These are phyloP conservation scores for Colletotrichum shisoi DNA, from an alignment of 2,329 filamentous ascomycete genomes.

Conservation along the genomic window DNA sequence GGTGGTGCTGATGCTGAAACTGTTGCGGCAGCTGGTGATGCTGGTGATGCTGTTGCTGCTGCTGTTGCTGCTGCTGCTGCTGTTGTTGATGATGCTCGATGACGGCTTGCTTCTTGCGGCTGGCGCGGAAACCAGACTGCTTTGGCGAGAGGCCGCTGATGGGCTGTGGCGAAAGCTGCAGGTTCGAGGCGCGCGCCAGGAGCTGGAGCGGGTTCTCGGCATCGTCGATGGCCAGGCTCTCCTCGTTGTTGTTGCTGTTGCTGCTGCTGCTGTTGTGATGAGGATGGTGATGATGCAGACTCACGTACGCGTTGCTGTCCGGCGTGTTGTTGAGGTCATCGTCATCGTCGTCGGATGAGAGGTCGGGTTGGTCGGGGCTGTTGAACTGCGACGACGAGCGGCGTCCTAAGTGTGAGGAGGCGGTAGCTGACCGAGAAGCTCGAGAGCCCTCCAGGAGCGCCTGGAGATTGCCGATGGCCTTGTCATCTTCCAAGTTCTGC, in stretches of 20 bases:
- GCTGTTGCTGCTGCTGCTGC: no score
- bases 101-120: slow-evolving; percentile 35
- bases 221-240: slow-evolving; percentile 71
- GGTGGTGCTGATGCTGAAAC: no score
- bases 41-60: no score
- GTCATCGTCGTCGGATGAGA: slow-evolving; percentile 48
- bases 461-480: slow-evolving; percentile 55
- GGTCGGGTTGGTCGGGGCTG: slow-evolving; percentile 44
- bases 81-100: slow-evolving; percentile 13
- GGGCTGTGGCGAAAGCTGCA: slow-evolving; percentile 61
- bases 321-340: slow-evolving; percentile 46
- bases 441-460: slow-evolving; percentile 49
- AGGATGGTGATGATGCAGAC: slow-evolving; percentile 38
- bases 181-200: slow-evolving; percentile 75
- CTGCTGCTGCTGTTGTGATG: no score
- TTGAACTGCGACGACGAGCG: slow-evolving; percentile 36
- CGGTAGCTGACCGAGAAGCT: slow-evolving; percentile 36
- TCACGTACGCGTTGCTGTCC: slow-evolving; percentile 41
- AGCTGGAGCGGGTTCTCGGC: slow-evolving; percentile 78
- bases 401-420: slow-evolving; percentile 40
- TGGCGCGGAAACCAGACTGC: slow-evolving; percentile 30
- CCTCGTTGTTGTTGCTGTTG: slow-evolving; percentile 47
- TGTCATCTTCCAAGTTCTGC: slow-evolving; percentile 55
- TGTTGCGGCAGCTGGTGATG: no score
- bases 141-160: slow-evolving; percentile 41